These are phyloP conservation scores for Tephrocybe sp. DNA, from an alignment of 768 basidiomycete species.

Conservation along the genomic window DNA sequence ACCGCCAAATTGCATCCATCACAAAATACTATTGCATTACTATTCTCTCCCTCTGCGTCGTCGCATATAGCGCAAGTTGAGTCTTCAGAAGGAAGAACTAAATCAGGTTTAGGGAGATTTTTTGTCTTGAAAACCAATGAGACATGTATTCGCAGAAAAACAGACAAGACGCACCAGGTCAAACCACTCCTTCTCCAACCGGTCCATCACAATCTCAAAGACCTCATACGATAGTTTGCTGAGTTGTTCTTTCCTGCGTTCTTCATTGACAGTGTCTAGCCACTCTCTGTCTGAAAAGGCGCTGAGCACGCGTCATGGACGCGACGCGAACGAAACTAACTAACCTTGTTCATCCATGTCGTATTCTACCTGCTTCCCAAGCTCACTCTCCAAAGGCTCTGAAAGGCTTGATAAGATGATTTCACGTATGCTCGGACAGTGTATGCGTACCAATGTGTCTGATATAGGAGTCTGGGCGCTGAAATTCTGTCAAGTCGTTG, in stretches of 20 bases:
- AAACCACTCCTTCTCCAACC: constrained; percentile 99
- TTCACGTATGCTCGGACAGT: constrained; percentile 3
- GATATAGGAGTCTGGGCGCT: constrained; percentile 82
- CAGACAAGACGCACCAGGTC: constrained; percentile 63
- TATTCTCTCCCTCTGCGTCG: constrained; percentile 97
- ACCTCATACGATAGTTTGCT: constrained; percentile 76
- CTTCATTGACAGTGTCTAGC: constrained; percentile 82
- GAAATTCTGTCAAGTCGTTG: constrained; percentile 68
- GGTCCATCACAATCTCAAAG: constrained; percentile 97
- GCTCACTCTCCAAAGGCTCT: constrained; percentile 93
- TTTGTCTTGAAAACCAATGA: constrained; percentile 61
- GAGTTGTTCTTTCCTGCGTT: constrained; percentile 73
- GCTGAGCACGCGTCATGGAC: background rate
- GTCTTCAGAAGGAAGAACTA: constrained; percentile 90
- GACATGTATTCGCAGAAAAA: background rate
- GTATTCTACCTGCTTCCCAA: constrained; percentile 94
- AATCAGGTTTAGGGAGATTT: constrained; percentile 85
- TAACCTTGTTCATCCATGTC: constrained; percentile 99
- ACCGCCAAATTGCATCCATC: constrained; percentile 99
- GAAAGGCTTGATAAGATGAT: constrained; percentile 7
- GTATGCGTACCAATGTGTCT: constrained; percentile 76
- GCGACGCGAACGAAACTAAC: constrained; percentile 20
- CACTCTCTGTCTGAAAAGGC: constrained; percentile 79
- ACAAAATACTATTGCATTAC: constrained; percentile 98
- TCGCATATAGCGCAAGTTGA: constrained; percentile 97